phyloP scores from a whole-genome alignment of 2,329 filamentous ascomycete genomes.

The Neospermospora avenae region DNA sequence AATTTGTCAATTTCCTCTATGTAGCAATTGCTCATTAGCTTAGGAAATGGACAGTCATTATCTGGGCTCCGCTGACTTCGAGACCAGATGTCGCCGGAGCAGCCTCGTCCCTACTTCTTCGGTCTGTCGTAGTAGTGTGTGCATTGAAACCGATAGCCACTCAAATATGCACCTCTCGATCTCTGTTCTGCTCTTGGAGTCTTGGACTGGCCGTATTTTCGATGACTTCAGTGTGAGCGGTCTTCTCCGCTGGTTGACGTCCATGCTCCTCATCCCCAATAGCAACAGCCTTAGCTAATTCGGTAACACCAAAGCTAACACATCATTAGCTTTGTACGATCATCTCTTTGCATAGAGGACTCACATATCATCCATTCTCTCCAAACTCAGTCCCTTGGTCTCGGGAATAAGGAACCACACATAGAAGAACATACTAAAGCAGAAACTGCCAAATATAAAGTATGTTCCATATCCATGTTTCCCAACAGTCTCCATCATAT shows the following conservation, averaged over 20 bases:
- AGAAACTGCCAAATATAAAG: conserved; percentile 66
- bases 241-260: conserved; percentile 5
- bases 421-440: conserved; percentile 52
- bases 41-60: too few relatives aligned
- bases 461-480: conserved; percentile 54
- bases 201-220: conserved; percentile 15
- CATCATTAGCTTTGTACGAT: conserved; percentile 1
- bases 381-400: conserved; percentile 62
- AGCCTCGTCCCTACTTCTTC: not conserved
- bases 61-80: too few relatives aligned
- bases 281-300: conserved; percentile 36
- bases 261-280: conserved; percentile 20
- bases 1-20: too few relatives aligned
- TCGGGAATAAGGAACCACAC: conserved; percentile 50
- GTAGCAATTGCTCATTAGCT: too few relatives aligned
- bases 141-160: not conserved
- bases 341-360: conserved; percentile 9
- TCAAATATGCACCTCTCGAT: conserved; percentile 3
- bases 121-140: not conserved
- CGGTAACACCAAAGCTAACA: conserved; percentile 57
- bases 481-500: conserved; percentile 59
- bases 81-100: too few relatives aligned
- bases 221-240: conserved; percentile 11
- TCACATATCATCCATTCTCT: conserved; percentile 41
- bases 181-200: not conserved